Conservation (phyloP, 1,284 basidiomycete species). For the Puccinia brachypodii region DNA sequence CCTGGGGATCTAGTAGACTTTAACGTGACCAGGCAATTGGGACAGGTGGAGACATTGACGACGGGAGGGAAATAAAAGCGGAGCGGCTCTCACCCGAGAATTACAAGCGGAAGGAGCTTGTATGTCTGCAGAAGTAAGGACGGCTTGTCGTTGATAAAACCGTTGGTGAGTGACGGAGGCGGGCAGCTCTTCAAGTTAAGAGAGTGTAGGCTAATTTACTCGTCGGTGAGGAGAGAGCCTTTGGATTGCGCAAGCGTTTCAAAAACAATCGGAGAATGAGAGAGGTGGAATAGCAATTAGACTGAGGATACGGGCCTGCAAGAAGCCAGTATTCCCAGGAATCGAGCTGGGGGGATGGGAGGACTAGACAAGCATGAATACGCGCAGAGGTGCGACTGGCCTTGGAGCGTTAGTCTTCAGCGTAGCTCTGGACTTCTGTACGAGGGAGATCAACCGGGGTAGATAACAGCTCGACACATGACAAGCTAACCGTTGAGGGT, state of each 20-base stretch:
- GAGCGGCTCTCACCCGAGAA: neutral
- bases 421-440: neutral
- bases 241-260: neutral
- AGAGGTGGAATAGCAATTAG: neutral
- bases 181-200: neutral
- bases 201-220: neutral
- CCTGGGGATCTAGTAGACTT: neutral
- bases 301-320: neutral
- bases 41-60: neutral
- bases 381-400: neutral
- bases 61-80: neutral
- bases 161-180: too few relatives aligned
- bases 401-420: neutral
- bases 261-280: neutral
- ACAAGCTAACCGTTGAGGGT: neutral
- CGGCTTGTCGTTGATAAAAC: too few relatives aligned
- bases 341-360: neutral
- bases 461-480: neutral
- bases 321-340: neutral
- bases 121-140: neutral
- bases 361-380: neutral
- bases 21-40: neutral
- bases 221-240: neutral
- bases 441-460: conserved; percentile 2
- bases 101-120: neutral